These are phyloP conservation scores for Stephania yunnanensis DNA, from an alignment of 164 flowering plant genomes.

Conservation along the genomic window DNA sequence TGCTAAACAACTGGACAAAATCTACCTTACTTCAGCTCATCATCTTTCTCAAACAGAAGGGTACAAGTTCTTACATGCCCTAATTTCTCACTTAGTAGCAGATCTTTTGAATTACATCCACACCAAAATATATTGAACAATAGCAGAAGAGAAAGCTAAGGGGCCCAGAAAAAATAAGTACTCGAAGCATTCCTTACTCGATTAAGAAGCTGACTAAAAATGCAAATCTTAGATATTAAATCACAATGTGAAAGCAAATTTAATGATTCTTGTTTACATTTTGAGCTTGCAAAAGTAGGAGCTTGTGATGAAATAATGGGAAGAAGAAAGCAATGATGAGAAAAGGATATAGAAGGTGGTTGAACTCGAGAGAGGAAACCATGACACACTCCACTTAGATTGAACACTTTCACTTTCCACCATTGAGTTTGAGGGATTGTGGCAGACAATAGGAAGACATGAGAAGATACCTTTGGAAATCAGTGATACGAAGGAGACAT, in stretches of 20 bases:
- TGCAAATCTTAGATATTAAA: conserved; percentile 2
- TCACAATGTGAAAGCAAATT: not conserved
- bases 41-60: not conserved
- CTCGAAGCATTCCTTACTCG: not conserved
- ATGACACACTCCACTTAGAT: not conserved
- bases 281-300: not conserved
- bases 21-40: not conserved
- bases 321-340: not conserved
- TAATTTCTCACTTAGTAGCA: not conserved
- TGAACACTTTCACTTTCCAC: conserved; percentile 1
- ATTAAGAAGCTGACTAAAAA: not conserved
- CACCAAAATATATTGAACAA: not conserved
- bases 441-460: conserved; percentile 9
- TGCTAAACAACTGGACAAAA: conserved; percentile 4
- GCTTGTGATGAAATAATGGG: not conserved
- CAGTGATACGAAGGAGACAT: not conserved
- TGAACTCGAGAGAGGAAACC: not conserved
- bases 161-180: not conserved
- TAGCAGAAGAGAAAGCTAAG: not conserved
- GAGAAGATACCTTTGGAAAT: not conserved
- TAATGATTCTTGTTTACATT: not conserved
- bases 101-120: not conserved
- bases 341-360: not conserved
- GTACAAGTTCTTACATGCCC: not conserved
- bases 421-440: conserved; percentile 8